Evolutionary conservation across 768 basidiomycete genomes (phyloP).

Genomic region (Psilocybe azurescens): DNA sequence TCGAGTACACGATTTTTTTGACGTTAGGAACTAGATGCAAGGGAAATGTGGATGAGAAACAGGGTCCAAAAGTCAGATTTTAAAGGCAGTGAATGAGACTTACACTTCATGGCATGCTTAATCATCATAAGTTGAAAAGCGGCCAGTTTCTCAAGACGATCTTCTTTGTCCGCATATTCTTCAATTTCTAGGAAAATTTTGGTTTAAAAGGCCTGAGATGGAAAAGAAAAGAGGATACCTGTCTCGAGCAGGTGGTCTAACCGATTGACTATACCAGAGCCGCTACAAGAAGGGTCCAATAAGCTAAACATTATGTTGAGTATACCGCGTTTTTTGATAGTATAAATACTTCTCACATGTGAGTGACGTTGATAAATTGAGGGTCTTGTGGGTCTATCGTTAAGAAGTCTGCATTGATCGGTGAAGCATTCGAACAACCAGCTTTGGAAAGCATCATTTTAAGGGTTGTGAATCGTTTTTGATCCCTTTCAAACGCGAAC

Average conservation of each 20-base stretch:
- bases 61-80: slow-evolving; percentile 16
- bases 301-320: slow-evolving; percentile 52
- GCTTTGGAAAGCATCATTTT: slow-evolving; percentile 87
- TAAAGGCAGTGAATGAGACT: slow-evolving; percentile 28
- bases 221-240: slow-evolving; percentile 48
- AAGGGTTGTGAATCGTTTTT: slow-evolving; percentile 81
- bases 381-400: slow-evolving; percentile 69
- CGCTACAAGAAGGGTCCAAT: slow-evolving; percentile 96
- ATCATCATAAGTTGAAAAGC: slow-evolving; percentile 92
- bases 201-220: slow-evolving; percentile 4
- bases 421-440: slow-evolving; percentile 78
- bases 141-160: slow-evolving; percentile 83
- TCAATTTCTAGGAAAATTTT: slow-evolving; percentile 52
- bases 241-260: slow-evolving; percentile 82
- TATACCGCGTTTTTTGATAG: slow-evolving; percentile 2
- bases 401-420: slow-evolving; percentile 85
- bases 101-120: slow-evolving; percentile 95
- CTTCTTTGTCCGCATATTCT: slow-evolving; percentile 60
- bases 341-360: slow-evolving; percentile 68
- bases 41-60: slow-evolving; percentile 22
- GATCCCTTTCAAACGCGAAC: slow-evolving; percentile 90
- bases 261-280: slow-evolving; percentile 91
- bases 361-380: slow-evolving; percentile 71
- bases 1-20: slow-evolving; percentile 90
- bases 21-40: slow-evolving; percentile 70